Evolutionary conservation across 208 protist genomes (phyloP).

Genomic region (Leptomonas pyrrhocoris): DNA sequence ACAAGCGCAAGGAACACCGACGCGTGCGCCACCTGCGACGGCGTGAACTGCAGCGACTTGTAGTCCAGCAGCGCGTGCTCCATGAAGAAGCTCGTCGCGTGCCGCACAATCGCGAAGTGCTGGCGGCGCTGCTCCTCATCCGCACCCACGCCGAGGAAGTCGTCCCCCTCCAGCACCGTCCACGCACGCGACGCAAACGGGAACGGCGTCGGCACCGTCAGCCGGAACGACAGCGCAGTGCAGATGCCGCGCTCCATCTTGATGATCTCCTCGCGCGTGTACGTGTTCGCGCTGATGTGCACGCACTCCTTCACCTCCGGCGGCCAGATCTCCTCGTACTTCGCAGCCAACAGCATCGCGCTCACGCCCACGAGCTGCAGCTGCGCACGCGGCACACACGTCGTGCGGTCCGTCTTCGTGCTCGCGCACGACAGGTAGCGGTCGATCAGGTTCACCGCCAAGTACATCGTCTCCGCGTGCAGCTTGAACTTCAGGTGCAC

Average conservation of each 20-base stretch:
- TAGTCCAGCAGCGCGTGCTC: conserved; percentile 88
- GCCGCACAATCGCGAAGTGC: conserved; percentile 46
- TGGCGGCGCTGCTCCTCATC: conserved; percentile 47
- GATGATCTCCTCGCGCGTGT: conserved; percentile 91
- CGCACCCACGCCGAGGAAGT: conserved; percentile 37
- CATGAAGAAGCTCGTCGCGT: conserved; percentile 86
- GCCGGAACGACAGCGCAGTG: conserved; percentile 78
- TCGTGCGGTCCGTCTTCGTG: conserved; percentile 61
- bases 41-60: conserved; percentile 91
- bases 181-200: conserved; percentile 84
- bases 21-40: conserved; percentile 93
- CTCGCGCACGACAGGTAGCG: conserved; percentile 87
- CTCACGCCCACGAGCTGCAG: conserved; percentile 97
- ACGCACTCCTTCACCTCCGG: conserved; percentile 94
- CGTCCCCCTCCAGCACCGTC: conserved; percentile 72
- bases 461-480: conserved; percentile 96
- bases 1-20: conserved; percentile 89
- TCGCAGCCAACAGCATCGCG: conserved; percentile 88
- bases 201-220: conserved; percentile 89
- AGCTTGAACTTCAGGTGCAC: conserved; percentile 98
- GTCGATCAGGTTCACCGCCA: conserved; percentile 97
- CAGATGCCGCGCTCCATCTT: conserved; percentile 91
- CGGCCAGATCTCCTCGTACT: conserved; percentile 96
- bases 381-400: conserved; percentile 76
- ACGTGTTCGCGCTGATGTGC: conserved; percentile 94